Percentiles rank a stretch among this genome's conserved stretches.
These are phyloP conservation scores for Rhizoclosmatium globosum DNA, from an alignment of 192 early-diverging fungal genomes.

Conservation along the genomic window DNA sequence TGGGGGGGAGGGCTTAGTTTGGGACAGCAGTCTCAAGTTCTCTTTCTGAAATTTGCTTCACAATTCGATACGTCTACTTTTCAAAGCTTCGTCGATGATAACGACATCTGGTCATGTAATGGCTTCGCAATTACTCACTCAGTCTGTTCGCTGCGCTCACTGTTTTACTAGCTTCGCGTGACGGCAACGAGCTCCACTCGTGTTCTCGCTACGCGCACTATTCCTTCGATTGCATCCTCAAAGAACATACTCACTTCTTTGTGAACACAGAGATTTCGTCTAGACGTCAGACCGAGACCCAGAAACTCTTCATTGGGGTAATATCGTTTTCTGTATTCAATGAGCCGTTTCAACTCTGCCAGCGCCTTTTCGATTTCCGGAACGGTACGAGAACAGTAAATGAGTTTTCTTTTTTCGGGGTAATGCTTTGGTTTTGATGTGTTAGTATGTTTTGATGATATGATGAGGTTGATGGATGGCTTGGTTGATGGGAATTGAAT, in stretches of 20 bases:
- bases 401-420: constrained; percentile 91
- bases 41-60: too few species aligned
- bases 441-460: neutral
- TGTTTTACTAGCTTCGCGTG: too few species aligned
- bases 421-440: constrained; percentile 65
- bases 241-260: constrained; percentile 57
- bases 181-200: too few species aligned
- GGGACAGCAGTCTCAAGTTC: neutral
- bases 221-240: too few species aligned
- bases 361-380: constrained; percentile 99
- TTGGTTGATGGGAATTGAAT: too few species aligned
- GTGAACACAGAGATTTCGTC: constrained; percentile 95
- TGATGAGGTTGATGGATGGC: neutral
- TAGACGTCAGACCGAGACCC: constrained; percentile 90
- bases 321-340: constrained; percentile 78
- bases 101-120: constrained; percentile 13
- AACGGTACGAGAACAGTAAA: constrained; percentile 99
- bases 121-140: neutral
- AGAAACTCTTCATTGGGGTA: constrained; percentile 83
- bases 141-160: too few species aligned
- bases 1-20: neutral
- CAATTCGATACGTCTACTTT: too few species aligned
- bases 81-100: too few species aligned
- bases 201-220: too few species aligned
- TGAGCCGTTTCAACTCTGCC: constrained; percentile 91